Base-by-base conservation (phyloP, 345 rosid species). In the Eucalyptus erythrocorys region DNA sequence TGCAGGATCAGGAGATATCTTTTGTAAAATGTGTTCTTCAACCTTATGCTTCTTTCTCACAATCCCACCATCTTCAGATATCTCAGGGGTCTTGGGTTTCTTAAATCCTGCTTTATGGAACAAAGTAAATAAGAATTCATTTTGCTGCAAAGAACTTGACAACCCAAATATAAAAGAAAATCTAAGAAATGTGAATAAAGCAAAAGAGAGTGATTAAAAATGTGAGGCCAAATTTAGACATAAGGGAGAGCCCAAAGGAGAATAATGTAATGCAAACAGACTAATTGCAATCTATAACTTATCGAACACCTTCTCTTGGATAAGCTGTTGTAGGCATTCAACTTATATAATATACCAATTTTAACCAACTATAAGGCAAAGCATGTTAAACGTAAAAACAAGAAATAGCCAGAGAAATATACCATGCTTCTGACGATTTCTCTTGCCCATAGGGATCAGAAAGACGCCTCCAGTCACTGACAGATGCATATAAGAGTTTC, bases 81-180 rank as follows among this genome's bases (percentile, higher is more conserved):
- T 91, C 37, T 86, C 90, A 0, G 48, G 85, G 34, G 87, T 37
- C 88, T 86, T 93, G 16, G 90, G 91, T 88, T 93, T 94, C 89
- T 93, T 85, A 79, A 91, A 79, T 68, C 94, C 94, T 92, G 91
- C 71, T 85, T 45, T n/a, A 61, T 43, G 55, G 30, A 17, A 6
- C 50, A 66, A 30, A 11, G 12, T 8, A 34, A 50, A 66, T 5
- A 15, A 66, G 22, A 66, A 32, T 32, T 15, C 4, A 5, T 21
- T 32, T 66, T 22, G 22, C 79, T 66, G 79, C 12, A 16, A 15
- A 15, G 22, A 66, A 32, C 22, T 66, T 66, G 11, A 66, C 40
- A 32, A 66, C 11, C 42, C 42, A 32, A 16, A 32, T 16, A 66
- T 15, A 66, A 66, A 13, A 32, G 22, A 40, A 34, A 66, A 66